Percentiles rank a stretch among this genome's conserved stretches.
phyloP scores from a whole-genome alignment of 2,329 filamentous ascomycete genomes.

The Aureobasidium sp. region DNA sequence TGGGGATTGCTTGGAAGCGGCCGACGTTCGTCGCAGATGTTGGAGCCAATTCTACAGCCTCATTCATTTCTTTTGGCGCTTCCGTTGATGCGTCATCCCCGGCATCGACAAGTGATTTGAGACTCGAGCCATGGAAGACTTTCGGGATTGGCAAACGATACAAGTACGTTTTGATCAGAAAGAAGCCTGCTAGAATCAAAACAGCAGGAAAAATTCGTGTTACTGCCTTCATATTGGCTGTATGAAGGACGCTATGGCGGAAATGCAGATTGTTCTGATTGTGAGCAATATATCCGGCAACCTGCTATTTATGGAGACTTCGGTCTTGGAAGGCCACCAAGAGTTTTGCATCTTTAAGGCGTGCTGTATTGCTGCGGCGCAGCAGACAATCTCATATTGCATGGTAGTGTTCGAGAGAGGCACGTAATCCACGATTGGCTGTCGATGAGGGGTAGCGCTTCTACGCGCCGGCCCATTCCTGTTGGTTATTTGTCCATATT shows the following conservation, averaged over 20 bases:
- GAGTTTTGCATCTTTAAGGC: background rate
- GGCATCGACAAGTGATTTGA: background rate
- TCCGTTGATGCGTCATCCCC: background rate
- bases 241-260: background rate
- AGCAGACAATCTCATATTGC: background rate
- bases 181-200: background rate
- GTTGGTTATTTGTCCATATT: too few relatives aligned
- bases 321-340: background rate
- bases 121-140: background rate
- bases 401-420: too few relatives aligned
- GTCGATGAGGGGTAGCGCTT: too few relatives aligned
- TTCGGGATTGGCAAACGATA: background rate
- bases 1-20: background rate
- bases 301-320: background rate
- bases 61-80: background rate
- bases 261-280: background rate
- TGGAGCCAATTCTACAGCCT: background rate
- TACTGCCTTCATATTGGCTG: background rate
- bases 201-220: background rate
- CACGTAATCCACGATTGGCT: too few relatives aligned
- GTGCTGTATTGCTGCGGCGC: background rate
- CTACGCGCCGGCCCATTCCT: too few relatives aligned
- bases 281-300: background rate
- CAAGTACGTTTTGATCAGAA: background rate
- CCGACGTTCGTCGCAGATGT: background rate